Conservation (phyloP, 495 filamentous ascomycete genomes). For the Lasiosphaeria hispida region DNA sequence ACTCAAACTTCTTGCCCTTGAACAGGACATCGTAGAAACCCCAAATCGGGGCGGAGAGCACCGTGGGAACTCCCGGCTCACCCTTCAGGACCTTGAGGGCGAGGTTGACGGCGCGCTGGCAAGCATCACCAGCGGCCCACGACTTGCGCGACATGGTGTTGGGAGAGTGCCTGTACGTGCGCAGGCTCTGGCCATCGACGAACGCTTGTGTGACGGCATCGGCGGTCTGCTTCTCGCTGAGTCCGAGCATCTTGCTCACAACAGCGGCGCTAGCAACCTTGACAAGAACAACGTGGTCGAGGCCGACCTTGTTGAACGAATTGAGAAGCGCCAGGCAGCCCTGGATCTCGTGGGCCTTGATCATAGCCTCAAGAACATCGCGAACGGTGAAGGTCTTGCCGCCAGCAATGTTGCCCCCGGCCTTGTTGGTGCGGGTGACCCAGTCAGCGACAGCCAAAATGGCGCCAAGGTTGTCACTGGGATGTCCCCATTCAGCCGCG, state of each 20-base stretch:
- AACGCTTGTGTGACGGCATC: conserved; percentile 96
- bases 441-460: conserved; percentile 96
- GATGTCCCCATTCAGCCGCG: conserved; percentile 97
- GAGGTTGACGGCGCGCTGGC: conserved; percentile 93
- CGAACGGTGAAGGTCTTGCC: conserved; percentile 83
- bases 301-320: conserved; percentile 95
- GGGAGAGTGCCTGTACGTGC: conserved; percentile 93
- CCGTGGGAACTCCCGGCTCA: conserved; percentile 85
- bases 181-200: conserved; percentile 93
- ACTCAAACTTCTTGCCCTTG: conserved; percentile 90
- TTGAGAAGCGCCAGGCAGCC: conserved; percentile 95
- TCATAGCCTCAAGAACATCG: conserved; percentile 96
- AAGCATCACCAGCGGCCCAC: conserved; percentile 97
- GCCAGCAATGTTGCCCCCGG: conserved; percentile 78
- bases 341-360: conserved; percentile 99
- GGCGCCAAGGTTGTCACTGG: conserved; percentile 93
- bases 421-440: conserved; percentile 92
- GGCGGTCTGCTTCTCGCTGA: conserved; percentile 84
- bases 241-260: conserved; percentile 87
- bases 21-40: conserved; percentile 98
- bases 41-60: conserved; percentile 90
- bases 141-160: conserved; percentile 99
- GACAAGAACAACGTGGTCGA: conserved; percentile 96
- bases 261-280: conserved; percentile 97
- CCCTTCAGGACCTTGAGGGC: conserved; percentile 90